A percentile compares a stretch with the other conserved stretches of the same genome.
Conservation (phyloP, 2,329 filamentous ascomycete genomes). For the Ophiostoma pallidulum region DNA sequence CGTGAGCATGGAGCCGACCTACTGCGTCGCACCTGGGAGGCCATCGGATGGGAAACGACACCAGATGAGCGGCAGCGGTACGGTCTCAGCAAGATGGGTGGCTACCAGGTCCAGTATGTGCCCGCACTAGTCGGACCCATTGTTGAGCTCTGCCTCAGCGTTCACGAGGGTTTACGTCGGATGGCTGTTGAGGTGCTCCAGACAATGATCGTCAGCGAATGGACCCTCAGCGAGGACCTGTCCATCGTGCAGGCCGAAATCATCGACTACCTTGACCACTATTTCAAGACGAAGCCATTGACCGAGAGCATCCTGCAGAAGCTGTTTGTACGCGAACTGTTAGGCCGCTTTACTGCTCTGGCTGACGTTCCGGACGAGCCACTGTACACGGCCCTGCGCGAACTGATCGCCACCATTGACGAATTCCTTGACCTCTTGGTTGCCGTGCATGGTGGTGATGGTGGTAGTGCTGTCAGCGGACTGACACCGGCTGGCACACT, state of each 20-base stretch:
- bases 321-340: constrained; percentile 77
- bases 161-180: constrained; percentile 80
- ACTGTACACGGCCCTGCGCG: constrained; percentile 65
- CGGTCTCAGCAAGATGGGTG: constrained; percentile 75
- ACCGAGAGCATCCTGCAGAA: constrained; percentile 88
- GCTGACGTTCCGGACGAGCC: constrained; percentile 58
- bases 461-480: constrained; percentile 25
- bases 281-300: constrained; percentile 82
- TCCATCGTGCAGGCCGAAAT: constrained; percentile 90
- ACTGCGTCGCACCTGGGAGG: constrained; percentile 79
- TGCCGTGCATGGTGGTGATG: constrained; percentile 73
- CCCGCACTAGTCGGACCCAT: constrained; percentile 85
- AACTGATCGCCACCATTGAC: constrained; percentile 75
- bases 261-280: constrained; percentile 81
- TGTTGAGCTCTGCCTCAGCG: constrained; percentile 86
- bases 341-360: constrained; percentile 68
- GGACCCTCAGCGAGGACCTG: constrained; percentile 88
- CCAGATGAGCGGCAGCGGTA: constrained; percentile 70
- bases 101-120: constrained; percentile 97
- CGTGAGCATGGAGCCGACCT: constrained; percentile 84
- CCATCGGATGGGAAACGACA: constrained; percentile 90
- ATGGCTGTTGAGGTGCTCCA: constrained; percentile 91
- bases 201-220: constrained; percentile 98
- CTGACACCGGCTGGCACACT: neutral
- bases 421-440: constrained; percentile 86